phyloP scores from a whole-genome alignment of 2,329 filamentous ascomycete species.

The Coniella lustricola region DNA sequence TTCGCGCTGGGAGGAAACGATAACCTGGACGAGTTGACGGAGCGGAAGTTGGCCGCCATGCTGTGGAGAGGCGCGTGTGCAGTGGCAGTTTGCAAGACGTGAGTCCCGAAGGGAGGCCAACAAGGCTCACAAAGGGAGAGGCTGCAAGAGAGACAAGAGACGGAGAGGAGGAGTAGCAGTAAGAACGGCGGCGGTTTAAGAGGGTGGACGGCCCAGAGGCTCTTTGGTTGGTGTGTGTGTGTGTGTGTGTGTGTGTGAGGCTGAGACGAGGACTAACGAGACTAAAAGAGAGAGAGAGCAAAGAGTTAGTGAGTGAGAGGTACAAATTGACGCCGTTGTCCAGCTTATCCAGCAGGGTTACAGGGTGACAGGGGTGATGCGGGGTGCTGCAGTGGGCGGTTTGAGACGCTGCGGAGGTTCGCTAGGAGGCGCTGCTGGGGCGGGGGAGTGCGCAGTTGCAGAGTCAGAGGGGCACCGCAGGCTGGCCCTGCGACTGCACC shows the following conservation, averaged over 20 bases:
- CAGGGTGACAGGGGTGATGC: constrained; percentile 23
- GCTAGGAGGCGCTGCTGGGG: too few species aligned
- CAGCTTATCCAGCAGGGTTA: constrained; percentile 19
- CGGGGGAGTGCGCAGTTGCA: too few species aligned
- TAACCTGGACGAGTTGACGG: constrained; percentile 46
- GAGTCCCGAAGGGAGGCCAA: constrained; percentile 6
- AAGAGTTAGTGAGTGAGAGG: too few species aligned
- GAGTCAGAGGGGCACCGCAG: too few species aligned
- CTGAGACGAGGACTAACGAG: constrained; percentile 20
- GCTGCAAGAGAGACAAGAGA: constrained; percentile 12
- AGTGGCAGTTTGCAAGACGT: constrained; percentile 1
- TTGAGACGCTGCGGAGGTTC: not conserved
- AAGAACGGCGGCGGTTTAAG: constrained; percentile 15
- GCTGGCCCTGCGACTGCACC: too few species aligned
- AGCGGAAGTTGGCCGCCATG: constrained; percentile 52
- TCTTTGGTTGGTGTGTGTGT: constrained; percentile 17
- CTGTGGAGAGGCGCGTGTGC: constrained; percentile 6
- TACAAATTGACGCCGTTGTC: too few species aligned
- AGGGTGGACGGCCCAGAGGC: too few species aligned
- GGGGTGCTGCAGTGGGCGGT: constrained; percentile 22
- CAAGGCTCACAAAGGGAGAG: constrained; percentile 6
- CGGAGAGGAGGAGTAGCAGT: not conserved
- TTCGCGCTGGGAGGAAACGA: constrained; percentile 34
- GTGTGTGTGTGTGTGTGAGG: constrained; percentile 24
- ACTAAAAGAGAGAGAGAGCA: too few species aligned